A percentile compares a stretch with the other conserved stretches of the same genome.
phyloP scores from a whole-genome alignment of 495 filamentous ascomycete genomes.

The Neurospora sp. region DNA sequence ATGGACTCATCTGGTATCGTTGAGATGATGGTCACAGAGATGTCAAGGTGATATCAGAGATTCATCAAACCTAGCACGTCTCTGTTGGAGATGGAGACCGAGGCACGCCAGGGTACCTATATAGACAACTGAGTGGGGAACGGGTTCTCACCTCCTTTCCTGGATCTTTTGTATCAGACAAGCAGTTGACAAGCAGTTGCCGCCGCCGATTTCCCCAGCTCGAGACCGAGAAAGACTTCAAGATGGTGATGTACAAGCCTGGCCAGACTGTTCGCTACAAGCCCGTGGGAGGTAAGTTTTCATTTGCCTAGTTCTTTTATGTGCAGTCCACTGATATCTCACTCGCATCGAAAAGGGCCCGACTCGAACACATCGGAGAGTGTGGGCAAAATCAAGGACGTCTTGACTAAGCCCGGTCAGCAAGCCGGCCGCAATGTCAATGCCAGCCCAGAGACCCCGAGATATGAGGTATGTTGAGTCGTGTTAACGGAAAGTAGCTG shows the following conservation, averaged over 20 bases:
- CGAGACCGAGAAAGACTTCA: background rate
- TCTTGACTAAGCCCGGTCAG: slow-evolving; percentile 29
- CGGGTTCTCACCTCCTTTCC: background rate
- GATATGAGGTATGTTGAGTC: slow-evolving; percentile 28
- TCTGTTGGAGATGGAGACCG: background rate
- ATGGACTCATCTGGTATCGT: background rate
- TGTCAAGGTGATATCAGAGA: background rate
- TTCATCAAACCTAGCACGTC: background rate
- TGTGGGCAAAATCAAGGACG: slow-evolving; percentile 26
- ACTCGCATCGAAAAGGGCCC: slow-evolving; percentile 15
- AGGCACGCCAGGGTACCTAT: background rate
- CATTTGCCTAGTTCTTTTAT: background rate
- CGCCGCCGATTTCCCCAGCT: background rate
- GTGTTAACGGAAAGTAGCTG: background rate
- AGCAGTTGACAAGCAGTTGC: background rate
- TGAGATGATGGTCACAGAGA: background rate
- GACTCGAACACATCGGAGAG: slow-evolving; percentile 30
- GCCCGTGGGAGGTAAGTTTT: slow-evolving; percentile 27
- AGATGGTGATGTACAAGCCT: slow-evolving; percentile 9
- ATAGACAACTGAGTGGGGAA: background rate
- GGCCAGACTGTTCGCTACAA: slow-evolving; percentile 32
- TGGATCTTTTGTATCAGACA: background rate
- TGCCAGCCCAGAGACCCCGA: slow-evolving; percentile 25
- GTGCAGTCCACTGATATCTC: background rate
- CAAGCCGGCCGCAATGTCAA: slow-evolving; percentile 33